Conservation (phyloP, 1,139 yeast species). For the Scheffersomyces insectosa region DNA sequence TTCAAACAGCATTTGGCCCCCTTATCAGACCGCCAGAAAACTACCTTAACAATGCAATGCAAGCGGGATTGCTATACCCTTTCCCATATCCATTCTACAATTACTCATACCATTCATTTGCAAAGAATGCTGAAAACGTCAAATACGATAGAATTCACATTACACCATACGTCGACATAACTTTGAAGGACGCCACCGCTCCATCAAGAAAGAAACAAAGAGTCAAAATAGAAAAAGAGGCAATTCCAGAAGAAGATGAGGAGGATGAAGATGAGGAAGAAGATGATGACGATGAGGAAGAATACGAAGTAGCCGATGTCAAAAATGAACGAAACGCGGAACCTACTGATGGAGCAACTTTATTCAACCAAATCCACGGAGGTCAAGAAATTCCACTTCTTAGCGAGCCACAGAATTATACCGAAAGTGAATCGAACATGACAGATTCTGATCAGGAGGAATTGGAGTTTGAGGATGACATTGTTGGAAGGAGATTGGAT, state of each 20-base stretch:
- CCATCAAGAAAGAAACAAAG: constrained; percentile 2
- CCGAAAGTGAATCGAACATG: no score
- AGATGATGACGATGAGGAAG: constrained; percentile 1
- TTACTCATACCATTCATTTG: constrained; percentile 44
- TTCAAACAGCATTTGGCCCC: constrained; percentile 41
- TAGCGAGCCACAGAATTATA: no score
- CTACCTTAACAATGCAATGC: constrained; percentile 35
- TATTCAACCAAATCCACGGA: no score
- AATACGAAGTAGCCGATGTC: constrained; percentile 7
- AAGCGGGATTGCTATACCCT: constrained; percentile 47
- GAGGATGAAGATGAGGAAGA: constrained; percentile 7
- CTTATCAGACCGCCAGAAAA: constrained; percentile 44
- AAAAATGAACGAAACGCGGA: constrained; percentile 5
- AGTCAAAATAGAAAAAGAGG: constrained; percentile 1
- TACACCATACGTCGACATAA: constrained; percentile 40
- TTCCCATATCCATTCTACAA: constrained; percentile 51
- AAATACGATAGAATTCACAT: constrained; percentile 31
- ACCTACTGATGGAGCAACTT: no score
- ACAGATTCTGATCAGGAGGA: no score
- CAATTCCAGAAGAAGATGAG: constrained; percentile 7
- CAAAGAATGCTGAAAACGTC: constrained; percentile 25
- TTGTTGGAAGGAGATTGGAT: not conserved
- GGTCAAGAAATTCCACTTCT: no score
- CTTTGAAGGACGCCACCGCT: constrained; percentile 17
- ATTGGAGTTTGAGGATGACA: no score